Evolutionary conservation across 768 basidiomycete genomes (phyloP), one percentile per base, ranked within the genome.

Genomic region (Guyanaporus albipodus): DNA sequence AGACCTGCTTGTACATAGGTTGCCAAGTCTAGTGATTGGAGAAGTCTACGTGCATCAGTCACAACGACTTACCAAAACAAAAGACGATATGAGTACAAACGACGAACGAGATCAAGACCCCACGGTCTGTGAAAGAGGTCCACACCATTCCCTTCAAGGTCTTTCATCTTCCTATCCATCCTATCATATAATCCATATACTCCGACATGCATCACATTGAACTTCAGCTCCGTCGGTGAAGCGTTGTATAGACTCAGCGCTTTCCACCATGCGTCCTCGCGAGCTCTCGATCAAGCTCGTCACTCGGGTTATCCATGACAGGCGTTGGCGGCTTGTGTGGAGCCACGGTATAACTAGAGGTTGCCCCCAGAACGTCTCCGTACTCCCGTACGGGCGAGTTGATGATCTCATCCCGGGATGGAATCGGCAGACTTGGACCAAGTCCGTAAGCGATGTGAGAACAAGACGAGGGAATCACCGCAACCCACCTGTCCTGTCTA

Each of bases 261-360:
- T 57, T 58, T 17, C 61, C 71, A 19, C 82, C 59, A 58, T 85
- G 85, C 27, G 85, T 81, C 42, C 80, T 78, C 10, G 85, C 86
- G n/a, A 93, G 75, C 63, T 94, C 91, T 35, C 83, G 80, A 62
- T 94, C 91, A 11, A 94, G 78, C 57, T 87, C 87, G 45, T 82
- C 84, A 49, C 85, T 87, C 7, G 91, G 91, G 58, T 92, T 83
- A 54, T 93, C 91, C 73, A 89, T 79, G 50, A 88, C 72, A 0
- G 87, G 88, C 57, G 76, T 83, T n/a, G 77, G 68, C 4, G 80
- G 73, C 40, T 78, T 75, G 42, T 66, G 64, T 8, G 58, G 43
- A 8, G 71, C 60, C 2, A 74, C 71, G 10, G 85, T 85, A 62
- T 75, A 88, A 39, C 80, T 70, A 41, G 83, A 88, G 4, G 87